Percentiles rank a stretch among this genome's conserved stretches.
phyloP scores from a whole-genome alignment of 106 monocot genomes.

The Cymbidium sinense region DNA sequence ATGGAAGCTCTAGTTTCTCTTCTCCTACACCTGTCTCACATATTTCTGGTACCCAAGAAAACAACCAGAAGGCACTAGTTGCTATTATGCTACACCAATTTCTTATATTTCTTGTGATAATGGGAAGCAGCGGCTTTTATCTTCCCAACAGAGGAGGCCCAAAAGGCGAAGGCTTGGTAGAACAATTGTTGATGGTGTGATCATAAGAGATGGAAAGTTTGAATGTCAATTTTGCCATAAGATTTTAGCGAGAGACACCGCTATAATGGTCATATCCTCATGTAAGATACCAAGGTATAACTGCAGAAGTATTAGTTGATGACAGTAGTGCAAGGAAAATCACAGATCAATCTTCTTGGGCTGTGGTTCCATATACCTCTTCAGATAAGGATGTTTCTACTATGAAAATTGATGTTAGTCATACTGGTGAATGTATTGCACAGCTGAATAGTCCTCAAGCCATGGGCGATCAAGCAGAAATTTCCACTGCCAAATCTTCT shows the following conservation, averaged over 20 bases:
- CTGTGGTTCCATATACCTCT: constrained; percentile 10
- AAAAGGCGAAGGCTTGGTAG: constrained; percentile 46
- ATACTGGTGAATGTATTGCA: constrained; percentile 11
- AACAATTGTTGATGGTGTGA: constrained; percentile 36
- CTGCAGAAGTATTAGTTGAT: constrained; percentile 15
- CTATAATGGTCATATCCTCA: constrained; percentile 58
- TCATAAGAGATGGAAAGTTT: constrained; percentile 58
- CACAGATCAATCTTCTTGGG: constrained; percentile 9
- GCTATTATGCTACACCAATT: constrained; percentile 7
- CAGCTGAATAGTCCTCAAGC: background rate
- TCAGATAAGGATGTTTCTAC: constrained; percentile 11
- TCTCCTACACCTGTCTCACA: constrained; percentile 10
- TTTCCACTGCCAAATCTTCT: constrained; percentile 18
- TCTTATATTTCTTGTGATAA: constrained; percentile 10
- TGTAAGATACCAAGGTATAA: constrained; percentile 45
- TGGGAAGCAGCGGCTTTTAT: constrained; percentile 5
- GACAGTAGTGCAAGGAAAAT: constrained; percentile 4
- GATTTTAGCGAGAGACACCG: constrained; percentile 43
- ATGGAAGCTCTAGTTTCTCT: constrained; percentile 15
- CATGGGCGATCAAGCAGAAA: background rate
- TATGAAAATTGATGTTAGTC: constrained; percentile 15
- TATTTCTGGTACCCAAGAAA: constrained; percentile 21
- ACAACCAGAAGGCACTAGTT: constrained; percentile 24
- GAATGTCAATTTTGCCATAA: constrained; percentile 64
- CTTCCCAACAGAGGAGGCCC: constrained; percentile 24